Conservation (phyloP, 805 yeast genomes). For the Candida sakaeoensis region DNA sequence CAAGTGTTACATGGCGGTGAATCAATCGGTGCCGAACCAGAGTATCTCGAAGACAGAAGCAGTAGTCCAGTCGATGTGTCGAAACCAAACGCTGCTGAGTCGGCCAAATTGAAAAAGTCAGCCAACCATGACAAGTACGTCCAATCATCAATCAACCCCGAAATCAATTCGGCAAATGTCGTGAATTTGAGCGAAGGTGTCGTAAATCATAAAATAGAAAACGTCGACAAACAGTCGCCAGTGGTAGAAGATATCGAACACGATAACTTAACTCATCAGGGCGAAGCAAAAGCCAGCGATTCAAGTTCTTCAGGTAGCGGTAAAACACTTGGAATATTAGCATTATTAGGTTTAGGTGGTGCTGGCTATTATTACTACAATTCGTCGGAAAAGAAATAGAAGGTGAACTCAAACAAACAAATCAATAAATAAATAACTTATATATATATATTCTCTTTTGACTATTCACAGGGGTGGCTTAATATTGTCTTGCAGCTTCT, state of each 20-base stretch:
- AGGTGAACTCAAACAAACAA: no score
- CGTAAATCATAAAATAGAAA: slow-evolving; percentile 34
- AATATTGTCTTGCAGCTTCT: slow-evolving; percentile 83
- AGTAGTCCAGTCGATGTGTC: slow-evolving; percentile 30
- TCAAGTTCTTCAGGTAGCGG: neutral
- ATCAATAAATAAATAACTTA: slow-evolving; percentile 1
- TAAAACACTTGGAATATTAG: slow-evolving; percentile 9
- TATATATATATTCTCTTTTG: no score
- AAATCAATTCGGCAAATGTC: slow-evolving; percentile 34
- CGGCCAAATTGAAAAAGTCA: slow-evolving; percentile 20
- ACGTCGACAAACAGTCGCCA: slow-evolving; percentile 25
- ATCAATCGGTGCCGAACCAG: slow-evolving; percentile 34
- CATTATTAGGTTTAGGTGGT: slow-evolving; percentile 27
- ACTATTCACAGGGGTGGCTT: slow-evolving; percentile 16
- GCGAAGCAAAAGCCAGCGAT: slow-evolving; percentile 10
- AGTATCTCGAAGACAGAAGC: slow-evolving; percentile 34
- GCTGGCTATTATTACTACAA: slow-evolving; percentile 21
- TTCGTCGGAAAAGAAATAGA: slow-evolving; percentile 1
- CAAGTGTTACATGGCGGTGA: slow-evolving; percentile 43
- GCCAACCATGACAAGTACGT: slow-evolving; percentile 38
- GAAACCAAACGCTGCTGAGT: slow-evolving; percentile 11
- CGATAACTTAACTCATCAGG: slow-evolving; percentile 21
- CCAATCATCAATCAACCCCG: slow-evolving; percentile 39
- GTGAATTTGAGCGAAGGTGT: slow-evolving; percentile 31
- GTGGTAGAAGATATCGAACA: slow-evolving; percentile 39